Conservation (phyloP, 2,329 filamentous ascomycete genomes). For the Lasiodiplodia sp. region DNA sequence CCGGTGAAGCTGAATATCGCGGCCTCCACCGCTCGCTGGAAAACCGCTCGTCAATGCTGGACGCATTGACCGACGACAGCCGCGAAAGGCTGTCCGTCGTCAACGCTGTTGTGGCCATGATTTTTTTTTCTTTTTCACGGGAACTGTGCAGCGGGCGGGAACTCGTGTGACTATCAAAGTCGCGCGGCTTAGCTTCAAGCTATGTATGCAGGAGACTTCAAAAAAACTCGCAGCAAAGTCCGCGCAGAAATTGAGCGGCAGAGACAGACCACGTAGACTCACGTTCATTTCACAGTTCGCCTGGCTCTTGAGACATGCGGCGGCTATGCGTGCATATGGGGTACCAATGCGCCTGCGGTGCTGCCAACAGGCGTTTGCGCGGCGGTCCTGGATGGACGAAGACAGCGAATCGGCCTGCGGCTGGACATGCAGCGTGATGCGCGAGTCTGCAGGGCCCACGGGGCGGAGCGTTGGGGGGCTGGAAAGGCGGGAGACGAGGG, state of each 20-base stretch:
- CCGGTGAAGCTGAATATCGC: slow-evolving; percentile 20
- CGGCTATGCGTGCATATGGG: slow-evolving; percentile 21
- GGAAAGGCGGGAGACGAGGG: slow-evolving; percentile 8
- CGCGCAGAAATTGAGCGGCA: not conserved
- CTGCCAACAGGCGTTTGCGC: slow-evolving; percentile 14
- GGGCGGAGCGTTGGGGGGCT: not conserved
- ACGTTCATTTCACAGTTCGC: slow-evolving; percentile 13
- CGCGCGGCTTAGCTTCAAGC: slow-evolving; percentile 26
- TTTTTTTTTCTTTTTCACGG: slow-evolving; percentile 2
- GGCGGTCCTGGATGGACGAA: slow-evolving; percentile 10
- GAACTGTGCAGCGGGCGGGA: slow-evolving; percentile 8
- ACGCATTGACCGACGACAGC: slow-evolving; percentile 19
- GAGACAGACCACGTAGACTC: slow-evolving; percentile 18
- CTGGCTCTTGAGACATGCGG: slow-evolving; percentile 19
- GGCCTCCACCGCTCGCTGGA: slow-evolving; percentile 8
- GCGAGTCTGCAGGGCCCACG: slow-evolving; percentile 18
- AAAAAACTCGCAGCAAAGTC: not conserved
- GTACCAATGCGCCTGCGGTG: slow-evolving; percentile 18
- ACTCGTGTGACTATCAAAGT: slow-evolving; percentile 27
- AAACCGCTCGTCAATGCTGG: not conserved
- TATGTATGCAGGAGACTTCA: slow-evolving; percentile 24
- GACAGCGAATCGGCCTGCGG: slow-evolving; percentile 16
- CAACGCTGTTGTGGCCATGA: slow-evolving; percentile 6
- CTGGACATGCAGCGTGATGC: slow-evolving; percentile 14
- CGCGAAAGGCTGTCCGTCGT: slow-evolving; percentile 17